A percentile compares a stretch with the other conserved stretches of the same genome.
Conservation (phyloP, 2,329 filamentous ascomycete genomes). For the Stachybotrys elegans region DNA sequence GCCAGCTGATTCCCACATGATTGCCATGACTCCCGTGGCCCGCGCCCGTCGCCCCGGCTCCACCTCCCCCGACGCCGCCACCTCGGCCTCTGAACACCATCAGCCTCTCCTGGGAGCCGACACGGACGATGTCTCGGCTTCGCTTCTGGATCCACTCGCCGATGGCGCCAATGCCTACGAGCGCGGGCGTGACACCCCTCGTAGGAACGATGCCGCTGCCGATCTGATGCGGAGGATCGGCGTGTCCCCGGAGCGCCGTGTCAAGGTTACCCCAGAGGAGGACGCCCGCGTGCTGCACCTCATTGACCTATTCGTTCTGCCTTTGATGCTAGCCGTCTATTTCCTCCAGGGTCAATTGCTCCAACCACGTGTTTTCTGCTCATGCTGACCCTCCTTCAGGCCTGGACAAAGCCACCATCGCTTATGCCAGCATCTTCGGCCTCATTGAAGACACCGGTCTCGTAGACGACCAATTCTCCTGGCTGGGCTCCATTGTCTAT, state of each 20-base stretch:
- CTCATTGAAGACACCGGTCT: conserved; percentile 44
- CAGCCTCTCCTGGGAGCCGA: no score
- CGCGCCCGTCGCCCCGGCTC: no score
- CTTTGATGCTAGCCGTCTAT: conserved; percentile 13
- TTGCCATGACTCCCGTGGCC: no score
- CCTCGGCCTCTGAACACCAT: no score
- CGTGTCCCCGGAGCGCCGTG: conserved; percentile 2
- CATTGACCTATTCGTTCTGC: conserved; percentile 14
- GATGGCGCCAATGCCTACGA: background rate
- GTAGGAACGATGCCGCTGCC: background rate
- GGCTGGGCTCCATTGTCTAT: conserved; percentile 42
- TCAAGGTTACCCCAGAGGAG: conserved; percentile 13
- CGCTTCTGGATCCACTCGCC: no score
- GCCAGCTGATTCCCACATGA: no score
- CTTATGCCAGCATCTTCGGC: conserved; percentile 57
- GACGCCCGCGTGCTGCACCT: conserved; percentile 12
- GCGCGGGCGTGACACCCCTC: no score
- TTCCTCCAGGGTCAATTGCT: background rate
- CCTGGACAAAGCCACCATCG: conserved; percentile 26
- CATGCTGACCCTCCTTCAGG: background rate
- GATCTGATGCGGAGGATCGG: conserved; percentile 2
- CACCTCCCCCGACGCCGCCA: no score
- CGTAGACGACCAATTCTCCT: conserved; percentile 49
- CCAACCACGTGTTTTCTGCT: no score
- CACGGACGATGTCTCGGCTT: no score